These are phyloP conservation scores for Crassisporium funariophilum DNA, from an alignment of 768 basidiomycete species.

Conservation along the genomic window DNA sequence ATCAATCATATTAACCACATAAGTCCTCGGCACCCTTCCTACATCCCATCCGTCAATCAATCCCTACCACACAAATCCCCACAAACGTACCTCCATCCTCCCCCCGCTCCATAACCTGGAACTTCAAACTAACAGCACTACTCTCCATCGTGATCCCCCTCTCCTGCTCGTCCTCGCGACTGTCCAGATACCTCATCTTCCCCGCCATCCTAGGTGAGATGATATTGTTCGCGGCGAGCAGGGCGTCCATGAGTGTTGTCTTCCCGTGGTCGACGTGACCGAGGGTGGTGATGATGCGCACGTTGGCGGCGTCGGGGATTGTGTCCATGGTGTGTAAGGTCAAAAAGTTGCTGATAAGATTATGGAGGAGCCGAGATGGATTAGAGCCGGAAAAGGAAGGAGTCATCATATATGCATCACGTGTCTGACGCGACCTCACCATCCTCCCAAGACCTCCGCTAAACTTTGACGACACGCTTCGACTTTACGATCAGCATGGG, in stretches of 20 bases:
- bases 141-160: constrained; percentile 99
- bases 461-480: background rate
- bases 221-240: constrained; percentile 97
- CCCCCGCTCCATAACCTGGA: constrained; percentile 70
- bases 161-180: constrained; percentile 95
- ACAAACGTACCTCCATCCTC: constrained; percentile 56
- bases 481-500: constrained; percentile 22
- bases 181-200: constrained; percentile 94
- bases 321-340: constrained; percentile 34
- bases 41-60: constrained; percentile 4
- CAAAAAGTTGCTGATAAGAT: too few species aligned
- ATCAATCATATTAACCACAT: constrained; percentile 94
- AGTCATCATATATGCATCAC: constrained; percentile 11
- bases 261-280: constrained; percentile 97
- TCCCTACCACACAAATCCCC: constrained; percentile 1
- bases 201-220: constrained; percentile 95
- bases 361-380: background rate
- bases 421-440: constrained; percentile 9
- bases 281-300: constrained; percentile 82
- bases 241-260: constrained; percentile 91
- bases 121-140: constrained; percentile 88
- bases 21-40: constrained; percentile 67
- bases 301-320: constrained; percentile 44
- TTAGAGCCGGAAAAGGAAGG: background rate
- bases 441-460: constrained; percentile 6